Evolutionary conservation across 768 basidiomycete genomes (phyloP), one percentile per base, ranked within the genome.

Genomic region (Lentinula lateritia): DNA sequence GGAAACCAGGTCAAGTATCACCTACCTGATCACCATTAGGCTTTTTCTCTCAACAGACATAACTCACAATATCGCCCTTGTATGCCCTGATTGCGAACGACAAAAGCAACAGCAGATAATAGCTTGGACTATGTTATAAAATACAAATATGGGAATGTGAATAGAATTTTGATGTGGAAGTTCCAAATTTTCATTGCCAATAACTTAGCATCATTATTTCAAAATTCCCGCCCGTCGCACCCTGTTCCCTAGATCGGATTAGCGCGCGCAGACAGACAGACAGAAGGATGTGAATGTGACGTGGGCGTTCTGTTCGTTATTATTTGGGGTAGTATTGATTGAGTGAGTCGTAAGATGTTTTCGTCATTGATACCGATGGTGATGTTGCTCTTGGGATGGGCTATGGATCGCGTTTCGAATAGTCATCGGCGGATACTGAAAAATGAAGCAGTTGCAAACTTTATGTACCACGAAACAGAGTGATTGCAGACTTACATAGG

Each of bases 401-500:
- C 72, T 68, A 63, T 78, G 78, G 38, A 78, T 67, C n/a, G 78
- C 63, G 54, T 69, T 68, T 63, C 73, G 71, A 60, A 75, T 77
- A 54, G 76, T 74, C 18, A 73, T 43, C 10, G 68, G 65, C 55
- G 73, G 72, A 64, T 74, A 68, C 65, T 70, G 61, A 12, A 62
- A n/a, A 45, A 16, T 61, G 20, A 64, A 70, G 62, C 69, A 23
- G n/a, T 69, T 35, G 34, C 13, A 63, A 52, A 59, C 6, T 12
- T n/a, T 35, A 38, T 60, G 23, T 3, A 57, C 23, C 50, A 61
- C 52, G 48, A 60, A 57, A 41, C 50, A 39, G 39, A 41, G 39
- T 45, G 2, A 52, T 56, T 38, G 43, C 5, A 20, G 32, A 75
- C 87, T 76, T 72, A 92, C 90, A 71, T 83, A 90, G 61, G 87